Base-by-base conservation (phyloP, 163 green algal genomes). In the Smithsoniella earleae region DNA sequence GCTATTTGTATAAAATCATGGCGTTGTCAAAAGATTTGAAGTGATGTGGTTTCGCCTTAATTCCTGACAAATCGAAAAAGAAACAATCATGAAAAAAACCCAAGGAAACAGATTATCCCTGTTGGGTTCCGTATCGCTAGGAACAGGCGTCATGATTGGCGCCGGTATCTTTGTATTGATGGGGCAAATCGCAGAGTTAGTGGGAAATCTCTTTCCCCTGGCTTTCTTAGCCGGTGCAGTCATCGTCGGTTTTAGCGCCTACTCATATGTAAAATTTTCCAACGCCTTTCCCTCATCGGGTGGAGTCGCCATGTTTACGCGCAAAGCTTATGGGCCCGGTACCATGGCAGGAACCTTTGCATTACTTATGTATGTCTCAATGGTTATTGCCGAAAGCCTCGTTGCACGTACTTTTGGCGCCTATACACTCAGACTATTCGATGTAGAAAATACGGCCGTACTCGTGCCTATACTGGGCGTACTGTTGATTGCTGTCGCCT, bases 61-160 rank as follows among this genome's bases (percentile, higher is more conserved):
- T n/a, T n/a, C n/a, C n/a, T n/a, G n/a, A n/a, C n/a, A n/a, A n/a
- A n/a, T n/a, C n/a, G n/a, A n/a, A n/a, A n/a, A n/a, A n/a, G n/a
- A n/a, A n/a, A n/a, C n/a, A n/a, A n/a, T n/a, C n/a, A n/a, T n/a
- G n/a, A n/a, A n/a, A n/a, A n/a, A n/a, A n/a, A n/a, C n/a, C n/a
- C n/a, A n/a, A n/a, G n/a, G n/a, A n/a, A n/a, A n/a, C n/a, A n/a
- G n/a, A n/a, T n/a, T n/a, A n/a, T n/a, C n/a, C n/a, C n/a, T n/a
- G n/a, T n/a, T n/a, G n/a, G n/a, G n/a, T n/a, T n/a, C n/a, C n/a
- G n/a, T n/a, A n/a, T n/a, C n/a, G n/a, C n/a, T n/a, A n/a, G 54
- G 54, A 46, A 66, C 54, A 13, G 54, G 54, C 20, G 54, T 66
- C 13, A 66, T 66, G 54, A 66, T 66, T 27, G 54, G 54, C 16